Base-by-base conservation (phyloP, 2,329 filamentous ascomycete species). In the Monosporascus sp. region DNA sequence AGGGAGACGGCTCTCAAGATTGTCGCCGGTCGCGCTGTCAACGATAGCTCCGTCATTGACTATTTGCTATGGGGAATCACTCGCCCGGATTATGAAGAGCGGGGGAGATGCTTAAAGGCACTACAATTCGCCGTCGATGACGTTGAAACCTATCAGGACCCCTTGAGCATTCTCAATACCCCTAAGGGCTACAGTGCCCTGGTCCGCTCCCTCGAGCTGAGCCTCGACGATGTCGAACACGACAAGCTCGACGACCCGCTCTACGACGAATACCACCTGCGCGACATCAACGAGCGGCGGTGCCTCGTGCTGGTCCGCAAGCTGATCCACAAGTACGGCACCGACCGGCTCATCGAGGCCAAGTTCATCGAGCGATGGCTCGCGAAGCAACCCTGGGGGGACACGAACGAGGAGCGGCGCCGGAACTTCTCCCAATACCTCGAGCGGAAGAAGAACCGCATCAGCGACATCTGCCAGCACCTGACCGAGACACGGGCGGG, bases 321-420 rank as follows among this genome's bases (percentile, higher is more conserved):
- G 56, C 72, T 91, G 3, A 74, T 87, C n/a, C 78, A 76, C 55
- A 80, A 81, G 56, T 81, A 82, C 60, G 79, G 82, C 19, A 72
- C 79, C 1, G 76, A 77, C 26, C 78, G 78, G 51, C 70, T 91
- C 19, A 71, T 86, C 52, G 76, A 82, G 65, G 83, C 85, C 38
- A 78, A 79, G 7, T 83, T 92, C 57, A 78, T 92, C 40, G 84
- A 86, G 56, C 83, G 82, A 52, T 92, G 88, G 88, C 78, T 92
- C n/a, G 80, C 76, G 36, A 84, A 82, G 61, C 90, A 91, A 66
- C 81, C 83, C 7, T 91, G 88, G 75, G 88, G 87, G 20, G 72
- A 76, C 19, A 71, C 70, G 1, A 71, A 62, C 14, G 63, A 77
- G 2, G 76, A 80, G 52, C 79, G 84, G 55, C 73, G 77, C 41